Evolutionary conservation across 1,284 basidiomycete genomes (phyloP).

Genomic region (Ustilago bromivora): DNA sequence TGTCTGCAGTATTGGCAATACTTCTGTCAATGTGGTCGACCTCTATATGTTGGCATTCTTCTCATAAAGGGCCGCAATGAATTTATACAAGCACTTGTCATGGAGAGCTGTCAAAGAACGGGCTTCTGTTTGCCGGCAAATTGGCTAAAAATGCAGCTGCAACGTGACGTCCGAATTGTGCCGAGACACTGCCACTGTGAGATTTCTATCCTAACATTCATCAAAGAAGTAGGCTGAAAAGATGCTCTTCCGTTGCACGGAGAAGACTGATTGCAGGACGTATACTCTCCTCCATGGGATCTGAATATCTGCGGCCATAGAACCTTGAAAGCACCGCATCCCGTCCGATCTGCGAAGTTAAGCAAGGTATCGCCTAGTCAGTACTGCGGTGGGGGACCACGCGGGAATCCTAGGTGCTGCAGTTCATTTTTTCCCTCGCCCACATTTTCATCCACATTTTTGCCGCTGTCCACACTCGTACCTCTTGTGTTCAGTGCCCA

Average conservation of each 20-base stretch:
- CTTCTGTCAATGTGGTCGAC: neutral
- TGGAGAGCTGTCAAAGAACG: neutral
- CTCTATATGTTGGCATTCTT: neutral
- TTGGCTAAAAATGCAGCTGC: neutral
- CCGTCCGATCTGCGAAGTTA: slow-evolving; percentile 84
- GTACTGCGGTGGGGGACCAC: slow-evolving; percentile 87
- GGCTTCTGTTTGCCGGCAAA: neutral
- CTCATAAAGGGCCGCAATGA: neutral
- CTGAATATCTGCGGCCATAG: slow-evolving; percentile 78
- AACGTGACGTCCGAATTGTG: slow-evolving; percentile 6
- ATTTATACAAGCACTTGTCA: neutral
- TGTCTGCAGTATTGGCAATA: neutral
- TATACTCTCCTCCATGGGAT: too few relatives aligned
- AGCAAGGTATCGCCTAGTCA: slow-evolving; percentile 82
- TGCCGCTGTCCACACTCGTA: neutral
- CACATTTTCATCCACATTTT: neutral
- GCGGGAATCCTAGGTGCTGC: slow-evolving; percentile 84
- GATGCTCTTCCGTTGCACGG: too few relatives aligned
- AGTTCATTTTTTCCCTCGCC: slow-evolving; percentile 72
- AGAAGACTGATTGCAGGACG: too few relatives aligned
- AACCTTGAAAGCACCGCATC: slow-evolving; percentile 83
- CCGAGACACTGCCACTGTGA: slow-evolving; percentile 1
- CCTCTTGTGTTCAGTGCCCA: too few relatives aligned
- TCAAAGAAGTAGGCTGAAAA: neutral
- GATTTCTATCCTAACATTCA: neutral